phyloP scores from a whole-genome alignment of 108 stramenopile genomes.

The Stephanodiscus triporus region DNA sequence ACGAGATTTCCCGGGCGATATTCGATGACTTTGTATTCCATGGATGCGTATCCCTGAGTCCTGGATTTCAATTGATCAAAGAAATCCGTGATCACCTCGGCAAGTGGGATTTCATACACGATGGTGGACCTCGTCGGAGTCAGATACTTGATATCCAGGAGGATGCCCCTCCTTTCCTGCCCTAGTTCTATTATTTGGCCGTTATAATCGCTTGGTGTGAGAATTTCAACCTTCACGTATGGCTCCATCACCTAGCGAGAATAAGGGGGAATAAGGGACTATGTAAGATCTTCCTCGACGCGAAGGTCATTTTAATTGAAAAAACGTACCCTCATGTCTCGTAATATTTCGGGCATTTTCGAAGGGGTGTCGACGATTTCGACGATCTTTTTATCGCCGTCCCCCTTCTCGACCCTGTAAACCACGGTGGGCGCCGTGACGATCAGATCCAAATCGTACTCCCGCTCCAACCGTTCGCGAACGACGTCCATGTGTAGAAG shows the following conservation, averaged over 20 bases:
- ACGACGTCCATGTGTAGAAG: conserved; percentile 99
- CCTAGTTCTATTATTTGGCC: conserved; percentile 88
- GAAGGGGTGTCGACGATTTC: conserved; percentile 86
- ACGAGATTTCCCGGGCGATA: conserved; percentile 91
- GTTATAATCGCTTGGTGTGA: conserved; percentile 87
- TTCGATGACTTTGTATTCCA: conserved; percentile 95
- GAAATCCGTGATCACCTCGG: conserved; percentile 97
- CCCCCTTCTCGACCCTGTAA: conserved; percentile 76
- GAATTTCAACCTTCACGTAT: conserved; percentile 87
- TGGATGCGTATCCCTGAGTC: conserved; percentile 97
- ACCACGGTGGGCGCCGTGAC: conserved; percentile 98
- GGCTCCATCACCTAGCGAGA: conserved; percentile 96
- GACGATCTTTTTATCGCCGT: conserved; percentile 52
- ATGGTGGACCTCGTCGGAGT: conserved; percentile 95
- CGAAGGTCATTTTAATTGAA: too few relatives aligned
- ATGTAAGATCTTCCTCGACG: too few relatives aligned
- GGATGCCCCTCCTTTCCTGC: conserved; percentile 84
- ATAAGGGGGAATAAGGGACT: too few relatives aligned
- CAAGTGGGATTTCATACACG: conserved; percentile 86
- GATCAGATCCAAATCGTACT: conserved; percentile 95
- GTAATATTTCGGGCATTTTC: conserved; percentile 92
- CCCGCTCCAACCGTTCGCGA: conserved; percentile 92
- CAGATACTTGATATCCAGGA: conserved; percentile 92
- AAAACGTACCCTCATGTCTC: conserved; percentile 71
- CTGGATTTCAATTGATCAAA: conserved; percentile 97